Evolutionary conservation across 2,329 filamentous ascomycete species (phyloP).

Genomic region (Clonostachys rhizophaga): DNA sequence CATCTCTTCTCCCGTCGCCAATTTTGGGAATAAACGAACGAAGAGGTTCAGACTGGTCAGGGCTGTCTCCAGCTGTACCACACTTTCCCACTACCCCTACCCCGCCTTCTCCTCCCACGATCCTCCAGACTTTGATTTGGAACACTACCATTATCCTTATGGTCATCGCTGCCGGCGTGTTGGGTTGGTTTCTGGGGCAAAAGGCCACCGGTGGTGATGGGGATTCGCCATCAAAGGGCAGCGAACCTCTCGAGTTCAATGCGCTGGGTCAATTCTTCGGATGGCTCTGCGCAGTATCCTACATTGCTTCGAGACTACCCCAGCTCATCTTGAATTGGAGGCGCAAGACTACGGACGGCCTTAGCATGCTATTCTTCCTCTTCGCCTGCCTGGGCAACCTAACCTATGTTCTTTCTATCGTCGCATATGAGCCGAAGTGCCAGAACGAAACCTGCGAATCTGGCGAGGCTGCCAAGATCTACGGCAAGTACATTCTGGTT

Average conservation of each 20-base stretch:
- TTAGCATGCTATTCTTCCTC: constrained; percentile 91
- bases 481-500: constrained; percentile 78
- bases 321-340: constrained; percentile 91
- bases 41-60: constrained; percentile 51
- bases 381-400: constrained; percentile 95
- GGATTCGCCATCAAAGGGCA: constrained; percentile 18
- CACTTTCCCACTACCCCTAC: constrained; percentile 51
- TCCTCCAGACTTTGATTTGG: constrained; percentile 59
- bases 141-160: constrained; percentile 73
- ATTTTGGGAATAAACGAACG: constrained; percentile 26
- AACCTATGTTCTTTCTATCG: constrained; percentile 87
- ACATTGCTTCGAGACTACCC: constrained; percentile 84
- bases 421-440: constrained; percentile 81
- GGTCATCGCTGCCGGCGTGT: constrained; percentile 76
- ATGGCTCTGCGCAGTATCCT: constrained; percentile 84
- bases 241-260: constrained; percentile 60
- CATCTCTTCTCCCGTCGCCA: constrained; percentile 34
- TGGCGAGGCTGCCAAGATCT: constrained; percentile 63
- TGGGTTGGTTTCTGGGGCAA: constrained; percentile 74
- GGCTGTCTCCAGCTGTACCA: constrained; percentile 77
- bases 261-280: constrained; percentile 85
- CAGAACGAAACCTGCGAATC: constrained; percentile 45
- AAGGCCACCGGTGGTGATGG: constrained; percentile 32
- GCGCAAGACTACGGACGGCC: constrained; percentile 87
- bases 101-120: constrained; percentile 41